Percentiles rank a stretch among this genome's conserved stretches.
Conservation (phyloP, 1,284 basidiomycete species). For the Malassezia cuniculi region DNA sequence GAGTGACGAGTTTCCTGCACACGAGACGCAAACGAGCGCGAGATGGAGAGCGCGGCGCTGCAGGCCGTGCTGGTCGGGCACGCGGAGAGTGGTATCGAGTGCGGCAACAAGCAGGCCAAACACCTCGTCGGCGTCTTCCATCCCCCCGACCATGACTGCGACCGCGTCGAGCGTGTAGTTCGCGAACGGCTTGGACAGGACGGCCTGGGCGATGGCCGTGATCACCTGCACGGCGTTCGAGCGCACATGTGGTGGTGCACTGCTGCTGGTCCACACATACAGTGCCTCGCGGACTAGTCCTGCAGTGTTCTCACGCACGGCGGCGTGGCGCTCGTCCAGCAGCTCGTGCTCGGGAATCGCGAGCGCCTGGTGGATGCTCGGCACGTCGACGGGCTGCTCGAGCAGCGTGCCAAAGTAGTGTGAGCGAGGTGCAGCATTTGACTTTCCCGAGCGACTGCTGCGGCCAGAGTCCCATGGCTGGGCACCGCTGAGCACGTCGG, state of each 20-base stretch:
- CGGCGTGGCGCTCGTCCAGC: constrained; percentile 25
- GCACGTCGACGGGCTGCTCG: constrained; percentile 28
- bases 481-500: constrained; percentile 29
- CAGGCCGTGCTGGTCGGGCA: constrained; percentile 12
- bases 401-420: constrained; percentile 34
- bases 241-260: constrained; percentile 28
- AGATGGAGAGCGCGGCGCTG: constrained; percentile 26
- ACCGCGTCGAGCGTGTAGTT: constrained; percentile 38
- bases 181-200: constrained; percentile 30
- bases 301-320: constrained; percentile 30
- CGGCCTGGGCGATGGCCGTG: constrained; percentile 25
- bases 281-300: constrained; percentile 34
- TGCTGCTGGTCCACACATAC: constrained; percentile 11
- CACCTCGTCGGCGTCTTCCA: constrained; percentile 39
- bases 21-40: constrained; percentile 28
- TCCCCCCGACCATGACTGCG: constrained; percentile 33
- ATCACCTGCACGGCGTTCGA: constrained; percentile 33
- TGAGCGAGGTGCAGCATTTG: constrained; percentile 28
- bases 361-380: constrained; percentile 21
- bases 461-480: constrained; percentile 23
- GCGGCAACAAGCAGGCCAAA: constrained; percentile 30
- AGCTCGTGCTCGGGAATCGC: constrained; percentile 19
- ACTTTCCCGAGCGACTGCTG: constrained; percentile 18
- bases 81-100: constrained; percentile 24
- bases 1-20: constrained; percentile 25